Conservation (phyloP, 768 basidiomycete genomes). For the Psilocybe cyanescens region DNA sequence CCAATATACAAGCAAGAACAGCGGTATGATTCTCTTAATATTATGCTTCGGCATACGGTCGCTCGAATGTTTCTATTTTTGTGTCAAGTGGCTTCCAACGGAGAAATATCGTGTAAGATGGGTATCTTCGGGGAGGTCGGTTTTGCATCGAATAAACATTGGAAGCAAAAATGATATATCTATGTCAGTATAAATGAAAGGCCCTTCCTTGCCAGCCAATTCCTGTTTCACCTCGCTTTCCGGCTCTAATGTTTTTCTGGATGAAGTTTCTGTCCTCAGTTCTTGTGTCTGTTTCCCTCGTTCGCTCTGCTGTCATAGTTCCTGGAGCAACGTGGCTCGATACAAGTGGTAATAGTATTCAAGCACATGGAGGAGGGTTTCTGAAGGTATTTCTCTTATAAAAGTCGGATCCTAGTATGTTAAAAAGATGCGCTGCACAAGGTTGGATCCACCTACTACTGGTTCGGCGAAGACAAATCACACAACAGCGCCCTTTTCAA, state of each 20-base stretch:
- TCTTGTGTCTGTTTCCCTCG: conserved; percentile 21
- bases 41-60: neutral
- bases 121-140: neutral
- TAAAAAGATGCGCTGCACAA: conserved; percentile 17
- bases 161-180: neutral
- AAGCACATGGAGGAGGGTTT: conserved; percentile 66
- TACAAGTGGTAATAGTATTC: conserved; percentile 62
- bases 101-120: neutral
- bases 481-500: conserved; percentile 57
- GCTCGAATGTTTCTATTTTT: neutral
- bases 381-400: conserved; percentile 42
- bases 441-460: conserved; percentile 61
- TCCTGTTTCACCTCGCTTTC: neutral
- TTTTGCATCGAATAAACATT: neutral
- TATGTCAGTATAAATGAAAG: neutral
- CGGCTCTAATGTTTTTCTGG: neutral
- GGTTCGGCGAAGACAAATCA: conserved; percentile 68
- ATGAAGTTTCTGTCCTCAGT: neutral
- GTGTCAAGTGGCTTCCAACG: neutral
- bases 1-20: neutral
- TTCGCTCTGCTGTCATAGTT: conserved; percentile 50
- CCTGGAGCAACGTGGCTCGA: conserved; percentile 67
- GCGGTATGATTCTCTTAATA: too few relatives aligned
- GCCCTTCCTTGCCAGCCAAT: neutral
- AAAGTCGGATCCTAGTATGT: neutral